Evolutionary conservation across 169 alveolate species (phyloP), one percentile per base, ranked within the genome.

Genomic region (Babesia bigemina): DNA sequence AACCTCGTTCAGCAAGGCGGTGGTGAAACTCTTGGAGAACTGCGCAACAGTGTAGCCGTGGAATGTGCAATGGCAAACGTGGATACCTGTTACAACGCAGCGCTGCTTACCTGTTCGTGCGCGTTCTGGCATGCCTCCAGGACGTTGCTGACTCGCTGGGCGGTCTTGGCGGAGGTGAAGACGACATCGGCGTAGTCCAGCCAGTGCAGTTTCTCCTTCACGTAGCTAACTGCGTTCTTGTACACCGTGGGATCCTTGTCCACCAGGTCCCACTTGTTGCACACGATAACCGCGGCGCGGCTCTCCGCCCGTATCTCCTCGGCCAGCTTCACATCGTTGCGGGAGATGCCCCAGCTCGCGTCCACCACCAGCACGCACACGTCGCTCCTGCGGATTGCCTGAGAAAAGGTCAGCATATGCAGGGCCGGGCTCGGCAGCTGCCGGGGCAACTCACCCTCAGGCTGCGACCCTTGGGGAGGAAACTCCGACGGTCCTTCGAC

Each of bases 251-350:
- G 88, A 42, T 82, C 90, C 74, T 89, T 89, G 75, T 86, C 86
- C 48, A 89, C 75, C 24, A 89, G 78, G 69, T 89, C 94, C 94
- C 94, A 89, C 78, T 89, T 89, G 77, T 89, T 89, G 72, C 94
- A 89, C 58, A 88, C 88, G 56, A 89, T 86, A 50, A 89, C 79
- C 44, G 91, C 87, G 24, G 92, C 87, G 29, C 79, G 74, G 70
- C 73, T 86, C 67, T 89, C 92, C 29, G 73, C 44, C 47, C 76
- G 45, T 24, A 89, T 89, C 50, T 75, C 91, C 74, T 89, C 84
- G 44, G 94, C 94, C 57, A 89, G 67, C 58, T 74, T 83, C 42
- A 89, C 57, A 59, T 89, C 94, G 47, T 89, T 88, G 6, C 84
- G 69, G 39, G 91, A 86, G 21, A 89, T 89, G 11, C 94, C 94